These are phyloP conservation scores for Pachyrhizus erosus DNA, from an alignment of 306 rosid genomes.

Conservation along the genomic window DNA sequence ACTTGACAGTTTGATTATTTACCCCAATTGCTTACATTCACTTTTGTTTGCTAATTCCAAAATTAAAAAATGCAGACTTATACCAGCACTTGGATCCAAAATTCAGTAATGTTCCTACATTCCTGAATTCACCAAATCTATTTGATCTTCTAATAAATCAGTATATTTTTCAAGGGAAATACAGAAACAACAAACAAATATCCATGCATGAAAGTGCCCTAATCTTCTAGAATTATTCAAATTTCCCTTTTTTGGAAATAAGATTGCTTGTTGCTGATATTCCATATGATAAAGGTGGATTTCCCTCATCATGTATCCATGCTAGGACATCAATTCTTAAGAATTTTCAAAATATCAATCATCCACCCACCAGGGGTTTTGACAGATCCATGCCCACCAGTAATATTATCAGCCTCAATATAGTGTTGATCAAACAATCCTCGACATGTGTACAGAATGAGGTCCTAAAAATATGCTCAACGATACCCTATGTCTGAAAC, in stretches of 20 bases:
- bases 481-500: constrained; percentile 39
- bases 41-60: constrained; percentile 5
- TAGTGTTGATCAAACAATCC: constrained; percentile 31
- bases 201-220: constrained; percentile 11
- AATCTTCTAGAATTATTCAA: background rate
- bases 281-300: constrained; percentile 16
- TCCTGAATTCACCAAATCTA: constrained; percentile 9
- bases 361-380: constrained; percentile 28
- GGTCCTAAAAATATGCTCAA: constrained; percentile 38
- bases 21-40: constrained; percentile 27
- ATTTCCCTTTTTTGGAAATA: background rate
- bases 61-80: background rate
- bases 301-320: constrained; percentile 13
- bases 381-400: constrained; percentile 24
- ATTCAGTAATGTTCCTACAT: background rate
- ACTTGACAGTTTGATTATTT: constrained; percentile 10
- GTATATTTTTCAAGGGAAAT: background rate
- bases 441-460: background rate
- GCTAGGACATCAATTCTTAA: constrained; percentile 27
- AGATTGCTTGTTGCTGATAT: constrained; percentile 13
- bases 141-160: constrained; percentile 11
- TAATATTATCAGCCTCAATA: constrained; percentile 37
- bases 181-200: constrained; percentile 3
- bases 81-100: constrained; percentile 1
- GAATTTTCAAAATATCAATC: constrained; percentile 26